phyloP scores from a whole-genome alignment of 2,329 filamentous ascomycete species.

The Aureobasidium sp. region DNA sequence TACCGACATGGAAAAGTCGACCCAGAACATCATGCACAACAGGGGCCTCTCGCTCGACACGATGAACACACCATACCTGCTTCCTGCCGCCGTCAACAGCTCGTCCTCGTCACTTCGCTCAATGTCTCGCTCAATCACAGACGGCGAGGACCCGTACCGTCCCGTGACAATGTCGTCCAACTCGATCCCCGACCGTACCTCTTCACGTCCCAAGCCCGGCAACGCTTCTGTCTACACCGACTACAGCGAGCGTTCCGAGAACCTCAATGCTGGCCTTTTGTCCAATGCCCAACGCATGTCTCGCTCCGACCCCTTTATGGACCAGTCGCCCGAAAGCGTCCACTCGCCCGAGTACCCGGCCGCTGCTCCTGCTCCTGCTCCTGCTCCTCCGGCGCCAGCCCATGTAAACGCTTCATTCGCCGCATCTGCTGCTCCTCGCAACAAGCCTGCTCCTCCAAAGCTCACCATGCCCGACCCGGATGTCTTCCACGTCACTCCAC shows the following conservation, averaged over 20 bases:
- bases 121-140: slow-evolving; percentile 64
- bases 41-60: slow-evolving; percentile 53
- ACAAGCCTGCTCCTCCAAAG: not conserved
- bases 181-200: slow-evolving; percentile 17
- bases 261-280: slow-evolving; percentile 44
- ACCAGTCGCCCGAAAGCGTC: not conserved
- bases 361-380: slow-evolving; percentile 1
- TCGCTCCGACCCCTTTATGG: slow-evolving; percentile 25
- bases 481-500: slow-evolving; percentile 7
- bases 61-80: slow-evolving; percentile 82
- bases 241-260: slow-evolving; percentile 38
- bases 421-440: not conserved
- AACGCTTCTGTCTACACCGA: slow-evolving; percentile 44
- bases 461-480: slow-evolving; percentile 5
- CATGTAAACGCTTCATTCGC: not conserved
- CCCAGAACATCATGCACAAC: slow-evolving; percentile 21
- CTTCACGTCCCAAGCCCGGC: slow-evolving; percentile 24
- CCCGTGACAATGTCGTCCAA: slow-evolving; percentile 50
- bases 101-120: slow-evolving; percentile 84
- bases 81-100: slow-evolving; percentile 70
- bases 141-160: slow-evolving; percentile 78
- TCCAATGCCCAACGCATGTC: slow-evolving; percentile 52
- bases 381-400: not conserved
- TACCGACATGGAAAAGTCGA: slow-evolving; percentile 40
- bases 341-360: not conserved